Conservation (phyloP, 768 basidiomycete genomes). For the Gymnopilus junonius region DNA sequence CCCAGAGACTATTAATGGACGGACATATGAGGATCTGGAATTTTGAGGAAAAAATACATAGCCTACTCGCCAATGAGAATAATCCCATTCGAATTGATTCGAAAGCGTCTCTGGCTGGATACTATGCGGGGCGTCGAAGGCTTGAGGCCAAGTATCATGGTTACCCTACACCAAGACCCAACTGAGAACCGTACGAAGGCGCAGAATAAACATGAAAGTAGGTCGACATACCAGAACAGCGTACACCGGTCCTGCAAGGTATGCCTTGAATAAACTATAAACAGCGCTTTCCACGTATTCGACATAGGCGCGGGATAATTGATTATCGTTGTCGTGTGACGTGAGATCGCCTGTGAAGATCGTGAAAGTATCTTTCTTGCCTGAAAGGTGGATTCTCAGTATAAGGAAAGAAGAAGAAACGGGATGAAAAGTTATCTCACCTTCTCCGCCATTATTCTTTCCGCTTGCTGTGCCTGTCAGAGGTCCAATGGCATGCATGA, state of each 20-base stretch:
- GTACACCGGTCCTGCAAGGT: neutral
- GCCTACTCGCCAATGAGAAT: neutral
- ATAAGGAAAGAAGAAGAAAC: neutral
- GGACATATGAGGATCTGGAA: neutral
- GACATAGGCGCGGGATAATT: neutral
- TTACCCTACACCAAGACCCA: too few species aligned
- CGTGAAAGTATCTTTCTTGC: neutral
- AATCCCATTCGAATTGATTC: neutral
- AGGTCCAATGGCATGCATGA: slow-evolving; percentile 1
- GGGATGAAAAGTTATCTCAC: neutral
- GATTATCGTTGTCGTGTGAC: slow-evolving; percentile 2
- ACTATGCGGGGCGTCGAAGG: neutral
- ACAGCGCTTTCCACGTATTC: slow-evolving; percentile 1
- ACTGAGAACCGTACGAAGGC: too few species aligned
- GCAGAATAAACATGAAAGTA: neutral
- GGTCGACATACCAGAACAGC: neutral
- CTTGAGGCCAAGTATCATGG: slow-evolving; percentile 1
- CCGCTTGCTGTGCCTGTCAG: neutral
- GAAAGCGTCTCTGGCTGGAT: neutral
- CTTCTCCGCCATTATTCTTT: neutral
- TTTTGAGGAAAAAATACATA: neutral
- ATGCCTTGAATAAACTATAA: slow-evolving; percentile 1
- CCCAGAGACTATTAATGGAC: neutral
- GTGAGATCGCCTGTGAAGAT: slow-evolving; percentile 4
- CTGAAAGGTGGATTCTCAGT: neutral